phyloP scores from a whole-genome alignment of 163 green algal species.

The Scenedesmus sp. region DNA sequence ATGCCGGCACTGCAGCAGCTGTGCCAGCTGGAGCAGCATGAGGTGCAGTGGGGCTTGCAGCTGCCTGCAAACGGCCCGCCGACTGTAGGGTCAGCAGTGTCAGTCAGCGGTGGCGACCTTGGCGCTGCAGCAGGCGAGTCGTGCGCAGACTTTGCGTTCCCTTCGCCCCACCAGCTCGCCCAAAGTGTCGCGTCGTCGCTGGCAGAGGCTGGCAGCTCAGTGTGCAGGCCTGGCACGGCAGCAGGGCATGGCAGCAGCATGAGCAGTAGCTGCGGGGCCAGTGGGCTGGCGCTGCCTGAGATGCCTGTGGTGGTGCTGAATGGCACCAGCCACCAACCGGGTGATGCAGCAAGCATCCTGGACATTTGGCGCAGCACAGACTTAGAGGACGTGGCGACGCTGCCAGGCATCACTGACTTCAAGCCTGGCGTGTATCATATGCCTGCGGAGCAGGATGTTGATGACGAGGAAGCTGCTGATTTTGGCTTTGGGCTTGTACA shows the following conservation, averaged over 20 bases:
- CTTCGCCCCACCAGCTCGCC: slow-evolving; percentile 6
- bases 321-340: slow-evolving; percentile 47
- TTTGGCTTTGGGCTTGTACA: background rate
- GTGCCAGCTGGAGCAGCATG: background rate
- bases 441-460: slow-evolving; percentile 5
- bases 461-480: background rate
- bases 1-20: background rate
- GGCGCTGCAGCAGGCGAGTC: background rate
- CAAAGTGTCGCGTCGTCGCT: background rate
- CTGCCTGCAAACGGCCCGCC: background rate
- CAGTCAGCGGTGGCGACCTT: background rate
- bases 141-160: slow-evolving; percentile 38
- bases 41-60: background rate
- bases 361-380: slow-evolving; percentile 50
- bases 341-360: slow-evolving; percentile 46
- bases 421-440: slow-evolving; percentile 40
- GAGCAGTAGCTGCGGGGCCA: background rate
- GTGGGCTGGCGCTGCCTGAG: slow-evolving; percentile 4
- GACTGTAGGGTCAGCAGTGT: background rate
- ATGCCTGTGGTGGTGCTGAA: slow-evolving; percentile 53
- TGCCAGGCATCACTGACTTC: slow-evolving; percentile 41
- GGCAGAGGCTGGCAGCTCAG: background rate
- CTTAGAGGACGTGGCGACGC: slow-evolving; percentile 39
- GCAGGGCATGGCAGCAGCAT: background rate
- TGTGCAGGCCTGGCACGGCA: background rate